These are phyloP conservation scores for Candida pseudocylindracea DNA, from an alignment of 1,139 yeast species.

Conservation along the genomic window DNA sequence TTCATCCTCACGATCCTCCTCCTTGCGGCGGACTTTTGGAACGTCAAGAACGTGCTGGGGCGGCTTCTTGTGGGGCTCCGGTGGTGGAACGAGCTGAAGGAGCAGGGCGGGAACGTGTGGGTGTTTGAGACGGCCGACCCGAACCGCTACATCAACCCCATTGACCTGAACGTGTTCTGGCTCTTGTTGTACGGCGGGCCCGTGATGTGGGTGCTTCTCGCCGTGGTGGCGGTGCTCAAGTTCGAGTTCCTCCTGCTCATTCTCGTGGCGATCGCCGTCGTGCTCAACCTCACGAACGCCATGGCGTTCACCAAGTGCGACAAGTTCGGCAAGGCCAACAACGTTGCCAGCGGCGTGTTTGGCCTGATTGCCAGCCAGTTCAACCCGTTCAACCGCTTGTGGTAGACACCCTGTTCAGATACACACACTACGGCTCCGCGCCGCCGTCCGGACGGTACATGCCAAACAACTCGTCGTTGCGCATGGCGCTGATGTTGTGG, in stretches of 20 bases:
- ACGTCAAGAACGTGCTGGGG: conserved; percentile 78
- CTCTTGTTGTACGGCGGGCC: conserved; percentile 54
- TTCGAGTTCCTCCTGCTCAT: conserved; percentile 56
- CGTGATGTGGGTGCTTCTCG: conserved; percentile 50
- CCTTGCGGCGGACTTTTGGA: conserved; percentile 84
- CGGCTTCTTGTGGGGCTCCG: conserved; percentile 75
- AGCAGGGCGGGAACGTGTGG: conserved; percentile 44
- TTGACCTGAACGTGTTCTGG: conserved; percentile 86
- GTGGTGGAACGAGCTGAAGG: conserved; percentile 69
- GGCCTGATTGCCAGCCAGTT: conserved; percentile 28
- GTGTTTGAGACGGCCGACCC: conserved; percentile 82
- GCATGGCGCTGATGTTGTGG: no score
- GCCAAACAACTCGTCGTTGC: no score
- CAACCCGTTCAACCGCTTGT: conserved; percentile 14
- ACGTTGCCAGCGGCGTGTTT: conserved; percentile 24
- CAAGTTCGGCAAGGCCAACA: conserved; percentile 68
- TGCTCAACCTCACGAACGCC: conserved; percentile 59
- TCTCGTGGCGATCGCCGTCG: conserved; percentile 40
- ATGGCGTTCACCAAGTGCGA: conserved; percentile 85
- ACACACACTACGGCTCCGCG: no score
- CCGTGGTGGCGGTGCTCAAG: conserved; percentile 54
- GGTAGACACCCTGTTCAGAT: no score
- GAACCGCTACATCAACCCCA: conserved; percentile 63
- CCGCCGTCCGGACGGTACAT: no score
- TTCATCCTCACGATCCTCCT: conserved; percentile 60